Base-by-base conservation (phyloP, 2,329 filamentous ascomycete species). In the Diaporthe sp. region DNA sequence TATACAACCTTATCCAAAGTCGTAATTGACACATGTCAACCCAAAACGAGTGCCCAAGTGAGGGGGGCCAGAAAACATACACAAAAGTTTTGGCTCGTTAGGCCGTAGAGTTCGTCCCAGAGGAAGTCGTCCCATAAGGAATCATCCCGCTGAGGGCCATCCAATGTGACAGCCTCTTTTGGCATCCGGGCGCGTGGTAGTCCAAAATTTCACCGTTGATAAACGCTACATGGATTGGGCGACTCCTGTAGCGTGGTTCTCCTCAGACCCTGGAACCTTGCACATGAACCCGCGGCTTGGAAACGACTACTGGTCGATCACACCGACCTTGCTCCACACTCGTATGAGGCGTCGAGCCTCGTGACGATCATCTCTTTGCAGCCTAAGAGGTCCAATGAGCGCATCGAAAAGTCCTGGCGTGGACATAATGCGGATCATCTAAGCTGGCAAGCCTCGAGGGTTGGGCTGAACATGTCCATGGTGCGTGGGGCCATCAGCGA, bases 261-360 rank as follows among this genome's bases (percentile, higher is more conserved):
- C 7, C 28, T 68, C 44, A 34, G 62, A 53, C 13, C 62, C 62
- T 39, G 31, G 62, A 39, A 51, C 62, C 62, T 39, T 68, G 44
- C 19, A 39, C 28, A 25, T 49, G 31, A 68, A 53, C 44, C 19
- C 22, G 28, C 15, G 62, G 44, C 62, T 68, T 68, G 62, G 46
- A 68, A 68, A 68, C 62, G 22, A 19, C 62, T 68, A 68, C 28
- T 37, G 62, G 62, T 34, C 62, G 62, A 68, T 68, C 44, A 68
- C 44, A 68, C 62, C 46, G 46, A 34, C 62, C 62, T 19, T 34
- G 62, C 44, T 53, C 19, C 44, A 68, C 22, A 37, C 31, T 7
- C 13, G 62, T 68, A 5, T 51, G 62, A 68, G 62, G 62, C 31
- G 31, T 51, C 12, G 46, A 53, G 62, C 31, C 62, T 37, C 6